A percentile compares a stretch with the other conserved stretches of the same genome.
phyloP scores from a whole-genome alignment of 2,329 filamentous ascomycete species.

The Chalaropsis ovoidea region DNA sequence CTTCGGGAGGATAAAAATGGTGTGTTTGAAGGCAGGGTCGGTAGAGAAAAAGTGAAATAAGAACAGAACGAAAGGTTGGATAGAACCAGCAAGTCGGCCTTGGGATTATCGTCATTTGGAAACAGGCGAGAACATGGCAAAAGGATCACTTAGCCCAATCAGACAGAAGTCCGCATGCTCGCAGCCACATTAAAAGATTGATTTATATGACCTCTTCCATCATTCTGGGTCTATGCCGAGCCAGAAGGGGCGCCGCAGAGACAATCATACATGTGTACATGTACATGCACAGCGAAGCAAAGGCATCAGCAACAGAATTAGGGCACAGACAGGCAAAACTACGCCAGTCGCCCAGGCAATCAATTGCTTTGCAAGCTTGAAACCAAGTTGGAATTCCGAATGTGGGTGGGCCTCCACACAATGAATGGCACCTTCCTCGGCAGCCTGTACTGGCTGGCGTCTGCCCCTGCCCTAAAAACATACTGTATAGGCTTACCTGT shows the following conservation, averaged over 20 bases:
- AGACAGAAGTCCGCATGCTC: not conserved
- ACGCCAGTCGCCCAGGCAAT: not conserved
- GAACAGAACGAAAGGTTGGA: not conserved
- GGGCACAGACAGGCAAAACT: constrained; percentile 1
- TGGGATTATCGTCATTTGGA: constrained; percentile 13
- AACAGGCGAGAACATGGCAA: constrained; percentile 14
- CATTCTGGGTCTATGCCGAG: not conserved
- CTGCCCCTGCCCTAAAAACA: constrained; percentile 2
- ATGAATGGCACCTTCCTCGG: not conserved
- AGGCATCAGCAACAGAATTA: not conserved
- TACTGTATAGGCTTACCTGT: constrained; percentile 12
- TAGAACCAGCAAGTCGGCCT: not conserved
- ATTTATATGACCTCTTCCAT: constrained; percentile 7
- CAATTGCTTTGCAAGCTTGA: not conserved
- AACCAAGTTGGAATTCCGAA: not conserved
- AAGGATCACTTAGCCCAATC: not conserved
- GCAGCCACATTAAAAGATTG: not conserved
- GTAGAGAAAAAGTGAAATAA: constrained; percentile 11
- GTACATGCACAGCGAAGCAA: not conserved
- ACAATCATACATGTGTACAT: not conserved
- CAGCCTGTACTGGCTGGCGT: not conserved
- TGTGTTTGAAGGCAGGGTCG: not conserved
- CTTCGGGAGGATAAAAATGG: constrained; percentile 12
- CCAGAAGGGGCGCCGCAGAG: not conserved
- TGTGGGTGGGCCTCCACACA: not conserved